Conservation (phyloP, 2,329 filamentous ascomycete genomes). For the Penicillium crustosum region DNA sequence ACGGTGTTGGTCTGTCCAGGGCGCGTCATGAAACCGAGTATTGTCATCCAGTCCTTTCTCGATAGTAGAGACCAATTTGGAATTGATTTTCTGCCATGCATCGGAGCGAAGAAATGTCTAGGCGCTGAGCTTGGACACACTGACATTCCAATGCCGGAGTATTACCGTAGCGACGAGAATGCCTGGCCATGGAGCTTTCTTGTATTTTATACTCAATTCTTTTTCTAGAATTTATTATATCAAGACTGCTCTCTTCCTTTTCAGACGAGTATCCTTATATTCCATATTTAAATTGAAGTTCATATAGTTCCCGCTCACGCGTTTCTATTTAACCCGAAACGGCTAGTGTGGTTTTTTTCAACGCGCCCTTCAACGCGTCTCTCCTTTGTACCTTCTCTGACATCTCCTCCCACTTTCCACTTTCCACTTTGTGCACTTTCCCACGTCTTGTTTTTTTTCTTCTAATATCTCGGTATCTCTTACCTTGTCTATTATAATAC, state of each 20-base stretch:
- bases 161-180: constrained; percentile 25
- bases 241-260: not conserved
- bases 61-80: not conserved
- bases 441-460: not conserved
- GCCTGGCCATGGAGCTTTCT: not conserved
- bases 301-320: constrained; percentile 6
- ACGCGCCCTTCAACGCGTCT: constrained; percentile 21
- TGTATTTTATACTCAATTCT: not conserved
- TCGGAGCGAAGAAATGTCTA: not conserved
- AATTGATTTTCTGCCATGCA: not conserved
- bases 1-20: not conserved
- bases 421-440: constrained; percentile 6
- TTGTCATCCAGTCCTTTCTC: too few species aligned
- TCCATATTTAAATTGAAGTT: not conserved
- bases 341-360: constrained; percentile 9
- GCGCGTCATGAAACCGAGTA: not conserved
- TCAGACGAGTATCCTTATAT: not conserved
- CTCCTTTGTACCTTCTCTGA: constrained; percentile 9
- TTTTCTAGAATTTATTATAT: not conserved
- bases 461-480: constrained; percentile 22
- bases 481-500: constrained; percentile 20
- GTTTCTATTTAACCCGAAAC: constrained; percentile 17
- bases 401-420: constrained; percentile 8
- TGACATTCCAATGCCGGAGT: constrained; percentile 24
- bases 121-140: not conserved